Base-by-base conservation (phyloP, 805 yeast species). In the Ogataea zsoltii region DNA sequence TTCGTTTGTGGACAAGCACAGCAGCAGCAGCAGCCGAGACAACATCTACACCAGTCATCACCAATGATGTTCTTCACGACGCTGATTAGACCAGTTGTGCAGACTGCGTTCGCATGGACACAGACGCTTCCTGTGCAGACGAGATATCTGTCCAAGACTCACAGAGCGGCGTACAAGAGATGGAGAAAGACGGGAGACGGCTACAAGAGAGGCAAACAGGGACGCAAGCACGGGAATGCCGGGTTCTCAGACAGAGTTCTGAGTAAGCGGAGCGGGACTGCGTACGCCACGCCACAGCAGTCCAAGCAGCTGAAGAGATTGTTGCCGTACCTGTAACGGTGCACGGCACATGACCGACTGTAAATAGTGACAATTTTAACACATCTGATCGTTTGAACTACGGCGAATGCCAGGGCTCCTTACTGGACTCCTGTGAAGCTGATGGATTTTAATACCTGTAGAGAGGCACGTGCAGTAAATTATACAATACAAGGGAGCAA, bases 141-240 rank as follows among this genome's bases (percentile, higher is more conserved):
- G n/a, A 58, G 65, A 57, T 55, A 56, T 37, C 47, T 71, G 53
- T 80, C 83, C 76, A 86, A 89, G 65, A 82, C 96, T 2, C 94
- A 88, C 62, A 83, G 88, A 61, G 88, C 95, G 19, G 84, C 95
- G 5, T 90, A 90, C 39, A 88, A 86, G 63, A 79, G 97, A 68
- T 88, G 94, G 82, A 78, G 85, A 63, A 82, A 81, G 58, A 84
- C 86, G 4, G 88, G 86, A 2, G 77, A 80, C n/a, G 83, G 72
- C 16, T 76, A 74, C 67, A 77, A 82, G 56, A 71, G 88, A 61
- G 91, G 76, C 51, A 80, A 82, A 56, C 85, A 95, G 16, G 96
- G 96, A 10, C 80, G 96, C 70, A 85, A 87, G 54, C 97, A 91
- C 64, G 97, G 97, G 41, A 91, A 91, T 60, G 88, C 90, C 1